Evolutionary conservation across 495 filamentous ascomycete species (phyloP), one percentile per base, ranked within the genome.

Genomic region (Antarctomyces pellizariae): DNA sequence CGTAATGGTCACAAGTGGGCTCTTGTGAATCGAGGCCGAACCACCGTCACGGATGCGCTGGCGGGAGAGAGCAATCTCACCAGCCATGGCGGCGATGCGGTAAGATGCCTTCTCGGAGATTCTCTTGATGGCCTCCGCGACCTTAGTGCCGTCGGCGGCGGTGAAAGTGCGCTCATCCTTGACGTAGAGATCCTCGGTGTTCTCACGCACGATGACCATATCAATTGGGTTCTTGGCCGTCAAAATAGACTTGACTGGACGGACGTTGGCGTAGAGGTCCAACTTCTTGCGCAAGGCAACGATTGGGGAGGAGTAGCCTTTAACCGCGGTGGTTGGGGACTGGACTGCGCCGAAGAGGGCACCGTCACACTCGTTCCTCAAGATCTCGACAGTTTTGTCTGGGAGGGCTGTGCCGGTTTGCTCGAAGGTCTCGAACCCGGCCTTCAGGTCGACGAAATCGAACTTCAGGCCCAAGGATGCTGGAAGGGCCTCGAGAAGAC

Each of bases 121-220:
- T 35, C 84, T 72, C 58, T 97, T 97, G 55, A 93, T 89, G 13
- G 86, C 86, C 59, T 93, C 82, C 30, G 86, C 89, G 30, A 93
- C 71, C 55, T 77, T 79, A 14, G 57, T 53, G 23, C 52, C 57
- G 18, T 73, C 56, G 30, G 68, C 59, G 23, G 59, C 65, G 12
- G 75, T 64, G 46, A 60, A 64, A 13, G 80, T 93, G 42, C 53
- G 59, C 55, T 97, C 86, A 51, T 95, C 80, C 57, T 97, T 97
- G 34, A 97, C 89, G 61, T 97, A 97, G 14, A 97, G 59, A 43
- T 95, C 86, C 55, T 97, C 86, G 28, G 86, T 97, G 56, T 97
- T 97, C 52, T 97, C 86, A 32, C 86, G 75, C 29, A 95, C 86
- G 37, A 93, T 97, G 44, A 97, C 86, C 41, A 97, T 67, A 56